Evolutionary conservation across 495 filamentous ascomycete genomes (phyloP).

Genomic region (Hyaloscypha variabilis): DNA sequence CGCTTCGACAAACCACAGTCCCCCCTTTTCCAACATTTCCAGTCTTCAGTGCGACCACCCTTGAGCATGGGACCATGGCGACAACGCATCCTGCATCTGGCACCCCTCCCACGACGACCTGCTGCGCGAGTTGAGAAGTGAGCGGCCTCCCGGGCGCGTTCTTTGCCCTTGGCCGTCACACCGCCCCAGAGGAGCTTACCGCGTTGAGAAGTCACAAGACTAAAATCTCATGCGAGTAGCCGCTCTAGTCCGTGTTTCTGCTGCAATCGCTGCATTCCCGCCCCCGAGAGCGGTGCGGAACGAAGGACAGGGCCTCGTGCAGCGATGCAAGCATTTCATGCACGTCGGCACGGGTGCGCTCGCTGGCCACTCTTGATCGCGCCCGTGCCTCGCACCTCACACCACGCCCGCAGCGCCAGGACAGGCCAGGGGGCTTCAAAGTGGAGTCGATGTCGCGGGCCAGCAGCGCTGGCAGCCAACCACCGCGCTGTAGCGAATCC

Average conservation of each 20-base stretch:
- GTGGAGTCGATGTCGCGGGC: neutral
- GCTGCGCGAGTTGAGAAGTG: neutral
- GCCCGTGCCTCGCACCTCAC: neutral
- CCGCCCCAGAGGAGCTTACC: slow-evolving; percentile 16
- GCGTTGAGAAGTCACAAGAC: slow-evolving; percentile 24
- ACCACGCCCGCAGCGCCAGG: neutral
- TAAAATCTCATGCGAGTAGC: slow-evolving; percentile 30
- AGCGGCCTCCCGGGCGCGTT: neutral
- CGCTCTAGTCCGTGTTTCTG: slow-evolving; percentile 27
- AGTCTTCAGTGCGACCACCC: neutral
- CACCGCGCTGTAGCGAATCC: neutral
- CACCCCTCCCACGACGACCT: neutral
- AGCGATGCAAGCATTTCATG: slow-evolving; percentile 13
- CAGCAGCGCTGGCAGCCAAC: neutral
- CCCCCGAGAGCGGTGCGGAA: slow-evolving; percentile 29
- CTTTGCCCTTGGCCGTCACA: neutral
- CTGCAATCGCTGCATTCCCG: slow-evolving; percentile 31
- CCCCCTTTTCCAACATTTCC: slow-evolving; percentile 14
- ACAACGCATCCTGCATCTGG: slow-evolving; percentile 21
- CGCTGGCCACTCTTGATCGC: neutral
- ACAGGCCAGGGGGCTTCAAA: neutral
- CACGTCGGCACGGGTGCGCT: slow-evolving; percentile 23
- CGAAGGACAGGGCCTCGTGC: slow-evolving; percentile 20
- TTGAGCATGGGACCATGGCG: neutral
- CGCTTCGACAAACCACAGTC: slow-evolving; percentile 2